Percentiles rank a stretch among this genome's conserved stretches.
Evolutionary conservation across 768 basidiomycete genomes (phyloP).

Genomic region (Flagelloscypha sp.): DNA sequence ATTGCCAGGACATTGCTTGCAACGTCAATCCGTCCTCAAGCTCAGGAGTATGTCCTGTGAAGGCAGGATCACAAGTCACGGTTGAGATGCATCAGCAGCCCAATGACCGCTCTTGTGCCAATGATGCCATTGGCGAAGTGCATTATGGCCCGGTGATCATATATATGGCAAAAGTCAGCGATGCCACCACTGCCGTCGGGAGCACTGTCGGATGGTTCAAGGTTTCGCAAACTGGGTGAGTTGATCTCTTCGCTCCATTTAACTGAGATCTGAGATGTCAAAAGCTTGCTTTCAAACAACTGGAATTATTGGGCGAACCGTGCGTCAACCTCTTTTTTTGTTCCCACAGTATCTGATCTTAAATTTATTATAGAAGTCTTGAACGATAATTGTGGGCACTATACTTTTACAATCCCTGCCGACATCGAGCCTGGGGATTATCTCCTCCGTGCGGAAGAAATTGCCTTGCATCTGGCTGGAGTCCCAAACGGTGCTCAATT

Average conservation of each 20-base stretch:
- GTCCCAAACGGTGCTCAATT: constrained; percentile 32
- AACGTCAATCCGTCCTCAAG: constrained; percentile 19
- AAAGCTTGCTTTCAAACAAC: constrained; percentile 36
- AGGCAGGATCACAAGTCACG: constrained; percentile 24
- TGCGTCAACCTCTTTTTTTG: constrained; percentile 10
- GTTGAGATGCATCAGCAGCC: constrained; percentile 36
- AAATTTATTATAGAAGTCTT: constrained; percentile 20
- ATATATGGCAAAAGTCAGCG: constrained; percentile 27
- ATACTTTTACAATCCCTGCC: constrained; percentile 37
- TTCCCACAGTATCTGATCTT: background rate
- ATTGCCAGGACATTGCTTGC: constrained; percentile 25
- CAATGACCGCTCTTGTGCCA: constrained; percentile 22
- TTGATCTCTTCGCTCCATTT: too few relatives aligned
- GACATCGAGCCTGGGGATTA: constrained; percentile 37
- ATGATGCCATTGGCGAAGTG: constrained; percentile 29
- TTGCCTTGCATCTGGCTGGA: constrained; percentile 47
- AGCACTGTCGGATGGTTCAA: too few relatives aligned
- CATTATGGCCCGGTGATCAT: too few relatives aligned
- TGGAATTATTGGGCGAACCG: constrained; percentile 39
- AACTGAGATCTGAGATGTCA: constrained; percentile 48
- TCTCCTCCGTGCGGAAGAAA: constrained; percentile 42
- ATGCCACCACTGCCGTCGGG: constrained; percentile 26
- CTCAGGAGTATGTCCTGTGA: constrained; percentile 18
- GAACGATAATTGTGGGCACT: constrained; percentile 45
- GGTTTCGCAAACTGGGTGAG: constrained; percentile 37